Evolutionary conservation across 768 basidiomycete species (phyloP).

Genomic region (Amanita brunnescens): DNA sequence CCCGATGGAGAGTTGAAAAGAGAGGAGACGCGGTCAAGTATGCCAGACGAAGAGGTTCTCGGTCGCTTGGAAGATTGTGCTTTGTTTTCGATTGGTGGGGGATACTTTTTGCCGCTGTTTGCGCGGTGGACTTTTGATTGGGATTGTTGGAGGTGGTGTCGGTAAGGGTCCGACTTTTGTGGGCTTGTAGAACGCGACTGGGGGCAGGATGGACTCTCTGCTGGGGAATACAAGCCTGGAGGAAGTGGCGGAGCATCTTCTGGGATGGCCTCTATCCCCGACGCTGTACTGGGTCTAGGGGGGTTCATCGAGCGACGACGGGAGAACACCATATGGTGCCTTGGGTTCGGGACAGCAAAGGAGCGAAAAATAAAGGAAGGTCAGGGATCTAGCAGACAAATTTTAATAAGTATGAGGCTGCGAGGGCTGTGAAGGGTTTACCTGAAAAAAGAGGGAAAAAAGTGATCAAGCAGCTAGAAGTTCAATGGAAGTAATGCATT

Average conservation of each 20-base stretch:
- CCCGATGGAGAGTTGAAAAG: background rate
- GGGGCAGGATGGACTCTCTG: background rate
- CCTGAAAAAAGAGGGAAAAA: background rate
- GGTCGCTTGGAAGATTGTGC: background rate
- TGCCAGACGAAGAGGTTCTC: background rate
- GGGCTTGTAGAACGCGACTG: background rate
- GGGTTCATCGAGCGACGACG: conserved; percentile 4
- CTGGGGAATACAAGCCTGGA: background rate
- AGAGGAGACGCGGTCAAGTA: conserved; percentile 5
- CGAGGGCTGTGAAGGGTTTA: background rate
- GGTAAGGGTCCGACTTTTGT: conserved; percentile 3
- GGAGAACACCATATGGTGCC: conserved; percentile 3
- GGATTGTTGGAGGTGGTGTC: conserved; percentile 3
- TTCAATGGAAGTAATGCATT: background rate
- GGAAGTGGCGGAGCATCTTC: background rate
- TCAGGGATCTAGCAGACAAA: background rate
- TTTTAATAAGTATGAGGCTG: background rate
- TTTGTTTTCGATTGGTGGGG: conserved; percentile 6
- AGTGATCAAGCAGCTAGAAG: background rate
- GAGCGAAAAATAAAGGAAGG: background rate
- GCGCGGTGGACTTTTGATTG: background rate
- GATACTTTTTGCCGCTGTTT: background rate
- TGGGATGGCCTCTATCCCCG: background rate
- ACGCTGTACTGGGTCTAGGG: background rate
- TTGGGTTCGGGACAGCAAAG: background rate